Base-by-base conservation (phyloP, 768 basidiomycete genomes). In the Amanita phalloides region DNA sequence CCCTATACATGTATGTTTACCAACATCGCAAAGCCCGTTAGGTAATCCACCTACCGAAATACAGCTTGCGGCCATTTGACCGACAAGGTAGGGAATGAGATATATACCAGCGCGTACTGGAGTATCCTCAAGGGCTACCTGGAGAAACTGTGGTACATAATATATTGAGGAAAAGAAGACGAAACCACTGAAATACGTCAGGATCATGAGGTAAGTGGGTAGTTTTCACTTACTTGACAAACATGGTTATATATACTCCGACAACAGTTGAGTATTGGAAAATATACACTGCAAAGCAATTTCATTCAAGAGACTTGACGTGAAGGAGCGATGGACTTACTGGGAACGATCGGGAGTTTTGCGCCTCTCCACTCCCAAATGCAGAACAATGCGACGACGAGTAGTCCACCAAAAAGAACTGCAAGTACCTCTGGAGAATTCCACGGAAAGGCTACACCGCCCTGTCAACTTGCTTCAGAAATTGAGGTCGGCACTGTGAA, bases 91-190 rank as follows among this genome's bases (percentile, higher is more conserved):
- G 0, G 86, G 86, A 7, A 91, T 75, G 0, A 88, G 71, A 58
- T 87, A 80, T 2, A 86, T 58, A 33, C 60, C 71, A 6, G 73
- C 72, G 8, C 72, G 75, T 39, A 86, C 78, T 0, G 87, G 81
- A 6, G 77, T 75, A 54, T 76, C 79, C 4, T 79, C 81, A n/a
- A 82, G 65, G 3, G 77, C 82, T 7, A 86, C 77, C 65, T 88
- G 86, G 65, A 86, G 84, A 61, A 78, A 87, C 56, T 84, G 81
- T 1, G 88, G 86, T 0, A 89, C 72, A 58, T 86, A 86, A 62
- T 79, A 86, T 10, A 85, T 61, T 7, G 82, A 74, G 14, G 78
- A 82, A 63, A 75, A 81, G 62, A 79, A 81, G 2, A 81, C 68
- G 55, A 81, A 75, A 23, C 79, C 80, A 45, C 79, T 82, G 53